phyloP scores from a whole-genome alignment of 169 alveolate genomes.

The Cryptosporidium ryanae region DNA sequence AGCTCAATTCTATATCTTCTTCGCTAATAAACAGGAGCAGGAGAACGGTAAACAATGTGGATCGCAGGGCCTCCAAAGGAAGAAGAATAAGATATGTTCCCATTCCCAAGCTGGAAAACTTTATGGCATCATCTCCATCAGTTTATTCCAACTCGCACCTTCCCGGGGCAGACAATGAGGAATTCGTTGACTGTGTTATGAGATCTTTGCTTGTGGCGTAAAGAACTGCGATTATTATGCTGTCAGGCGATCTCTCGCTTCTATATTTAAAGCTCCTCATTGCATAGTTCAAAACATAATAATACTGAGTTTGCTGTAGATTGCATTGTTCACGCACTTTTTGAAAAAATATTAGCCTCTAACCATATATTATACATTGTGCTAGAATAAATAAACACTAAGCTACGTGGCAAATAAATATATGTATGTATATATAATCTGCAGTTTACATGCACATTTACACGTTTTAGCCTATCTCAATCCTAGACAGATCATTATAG shows the following conservation, averaged over 20 bases:
- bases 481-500: too few species aligned
- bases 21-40: constrained; percentile 65
- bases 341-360: too few species aligned
- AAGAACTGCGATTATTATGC: too few species aligned
- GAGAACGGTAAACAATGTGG: constrained; percentile 73
- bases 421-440: too few species aligned
- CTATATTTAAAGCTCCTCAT: neutral
- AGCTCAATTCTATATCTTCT: constrained; percentile 12
- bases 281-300: neutral
- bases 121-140: constrained; percentile 66
- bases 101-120: constrained; percentile 77
- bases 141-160: constrained; percentile 4
- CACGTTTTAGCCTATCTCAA: too few species aligned
- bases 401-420: too few species aligned
- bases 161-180: constrained; percentile 61
- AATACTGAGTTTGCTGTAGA: neutral
- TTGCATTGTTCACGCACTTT: too few species aligned
- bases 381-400: too few species aligned
- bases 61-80: constrained; percentile 81
- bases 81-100: constrained; percentile 80
- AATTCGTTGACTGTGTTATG: constrained; percentile 56
- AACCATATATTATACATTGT: too few species aligned
- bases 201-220: constrained; percentile 30
- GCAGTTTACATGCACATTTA: too few species aligned
- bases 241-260: neutral